phyloP scores from a whole-genome alignment of 169 alveolate genomes.

The Cystoisospora suis region DNA sequence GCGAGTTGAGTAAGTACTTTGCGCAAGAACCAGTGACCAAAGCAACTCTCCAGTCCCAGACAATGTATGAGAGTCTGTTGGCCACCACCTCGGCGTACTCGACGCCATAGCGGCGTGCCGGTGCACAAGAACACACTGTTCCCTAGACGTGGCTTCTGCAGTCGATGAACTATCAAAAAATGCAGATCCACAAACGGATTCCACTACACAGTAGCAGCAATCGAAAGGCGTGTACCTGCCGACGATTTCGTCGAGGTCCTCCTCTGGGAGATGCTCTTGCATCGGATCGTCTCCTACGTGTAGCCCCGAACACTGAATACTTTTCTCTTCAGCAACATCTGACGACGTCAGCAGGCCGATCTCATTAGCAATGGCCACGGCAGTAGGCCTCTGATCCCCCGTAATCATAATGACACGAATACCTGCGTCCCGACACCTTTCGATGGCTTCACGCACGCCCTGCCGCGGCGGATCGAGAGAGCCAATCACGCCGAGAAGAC shows the following conservation, averaged over 20 bases:
- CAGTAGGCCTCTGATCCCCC: constrained; percentile 97
- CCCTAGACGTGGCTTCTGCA: no score
- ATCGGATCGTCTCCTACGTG: constrained; percentile 72
- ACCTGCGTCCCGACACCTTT: constrained; percentile 94
- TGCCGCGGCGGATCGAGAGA: constrained; percentile 96
- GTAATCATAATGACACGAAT: constrained; percentile 98
- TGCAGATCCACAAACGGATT: no score
- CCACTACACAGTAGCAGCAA: background rate
- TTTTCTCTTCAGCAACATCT: background rate
- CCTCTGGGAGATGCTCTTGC: constrained; percentile 74
- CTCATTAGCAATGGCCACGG: constrained; percentile 94
- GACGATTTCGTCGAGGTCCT: constrained; percentile 77
- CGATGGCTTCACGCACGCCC: constrained; percentile 97
- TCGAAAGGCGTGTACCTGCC: constrained; percentile 53
- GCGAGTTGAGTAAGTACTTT: no score
- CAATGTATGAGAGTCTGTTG: no score
- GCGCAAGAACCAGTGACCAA: no score
- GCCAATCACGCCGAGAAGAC: constrained; percentile 85
- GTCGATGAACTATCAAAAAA: no score
- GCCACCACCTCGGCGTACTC: no score
- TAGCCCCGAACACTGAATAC: constrained; percentile 72
- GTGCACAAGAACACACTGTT: no score
- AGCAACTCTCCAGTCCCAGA: no score
- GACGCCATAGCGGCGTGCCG: no score
- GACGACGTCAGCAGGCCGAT: constrained; percentile 76